phyloP scores from a whole-genome alignment of 495 filamentous ascomycete species.

The Penicillium alfredii region DNA sequence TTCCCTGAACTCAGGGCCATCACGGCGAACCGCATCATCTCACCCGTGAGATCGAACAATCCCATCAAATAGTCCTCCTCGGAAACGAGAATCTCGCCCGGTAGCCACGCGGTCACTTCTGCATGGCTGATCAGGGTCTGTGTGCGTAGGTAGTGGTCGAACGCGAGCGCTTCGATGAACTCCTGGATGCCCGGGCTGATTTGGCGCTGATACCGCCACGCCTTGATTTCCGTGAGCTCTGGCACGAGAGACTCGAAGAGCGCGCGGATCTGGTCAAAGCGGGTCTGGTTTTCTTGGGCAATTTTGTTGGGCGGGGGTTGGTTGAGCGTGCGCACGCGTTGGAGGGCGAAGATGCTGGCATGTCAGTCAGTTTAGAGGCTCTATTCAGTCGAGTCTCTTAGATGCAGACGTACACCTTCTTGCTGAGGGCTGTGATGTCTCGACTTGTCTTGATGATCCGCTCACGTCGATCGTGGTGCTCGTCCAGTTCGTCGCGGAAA shows the following conservation, averaged over 20 bases:
- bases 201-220: constrained; percentile 74
- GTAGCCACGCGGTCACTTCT: constrained; percentile 48
- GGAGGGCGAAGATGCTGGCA: constrained; percentile 81
- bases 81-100: constrained; percentile 54
- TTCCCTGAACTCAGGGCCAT: constrained; percentile 47
- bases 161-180: constrained; percentile 80
- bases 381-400: too few relatives aligned
- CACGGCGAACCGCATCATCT: constrained; percentile 94
- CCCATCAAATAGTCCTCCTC: constrained; percentile 86
- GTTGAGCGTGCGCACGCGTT: constrained; percentile 65
- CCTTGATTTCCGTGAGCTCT: constrained; percentile 71
- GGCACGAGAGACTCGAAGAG: constrained; percentile 60
- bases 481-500: constrained; percentile 83
- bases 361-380: background rate
- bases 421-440: constrained; percentile 88
- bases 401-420: constrained; percentile 73
- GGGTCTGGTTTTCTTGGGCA: constrained; percentile 55
- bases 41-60: constrained; percentile 85
- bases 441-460: constrained; percentile 80
- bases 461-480: constrained; percentile 90
- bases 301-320: constrained; percentile 59
- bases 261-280: constrained; percentile 58
- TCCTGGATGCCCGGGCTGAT: constrained; percentile 80
- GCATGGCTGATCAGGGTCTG: constrained; percentile 65
- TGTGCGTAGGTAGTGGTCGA: constrained; percentile 77